Evolutionary conservation across 192 early-diverging fungal species (phyloP), one percentile per base, ranked within the genome.

Genomic region (Gamsiella multidivaricata): DNA sequence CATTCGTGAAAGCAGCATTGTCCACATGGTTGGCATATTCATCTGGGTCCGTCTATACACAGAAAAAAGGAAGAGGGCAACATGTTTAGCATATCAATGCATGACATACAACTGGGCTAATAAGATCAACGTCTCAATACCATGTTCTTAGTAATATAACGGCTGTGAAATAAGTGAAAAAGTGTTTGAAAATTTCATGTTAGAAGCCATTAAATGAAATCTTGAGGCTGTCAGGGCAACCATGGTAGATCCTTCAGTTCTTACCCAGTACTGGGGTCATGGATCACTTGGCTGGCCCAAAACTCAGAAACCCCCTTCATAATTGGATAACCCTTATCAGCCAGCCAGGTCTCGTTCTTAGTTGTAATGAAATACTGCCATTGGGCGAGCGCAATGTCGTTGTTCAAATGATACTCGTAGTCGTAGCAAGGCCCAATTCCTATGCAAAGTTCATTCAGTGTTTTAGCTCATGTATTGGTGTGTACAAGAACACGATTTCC

Each of bases 401-500:
- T 79, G 53, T 79, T 79, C 55, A 79, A 54, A 32, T 79, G 76
- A 31, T 79, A 79, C 45, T 79, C 76, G 42, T 79, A 79, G 31
- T 79, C 76, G 39, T 79, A 79, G 34, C 76, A 79, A 12, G 76
- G 76, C 15, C 76, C 76, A 42, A 79, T 79, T 33, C 76, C 76
- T 79, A 70, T 12, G 20, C 37, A 20, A 54, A 50, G n/a, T 14
- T 26, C 7, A 42, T 32, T 46, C n/a, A 53, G 47, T 23, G 32
- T 23, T 10, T 4, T 4, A 46, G 45, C 9, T 9, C 5, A n/a
- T 5, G 45, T 5, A 18, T 46, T 46, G 17, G 45, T 5, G 45
- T n/a, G 12, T 5, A 46, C 6, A 20, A 39, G 41, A n/a, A 49
- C 29, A 6, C 10, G 20, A 51, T 31, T 5, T 37, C 17, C n/a